Percentiles rank a stretch among this genome's conserved stretches.
phyloP scores from a whole-genome alignment of 2,329 filamentous ascomycete genomes.

The Pleomassaria siparia region DNA sequence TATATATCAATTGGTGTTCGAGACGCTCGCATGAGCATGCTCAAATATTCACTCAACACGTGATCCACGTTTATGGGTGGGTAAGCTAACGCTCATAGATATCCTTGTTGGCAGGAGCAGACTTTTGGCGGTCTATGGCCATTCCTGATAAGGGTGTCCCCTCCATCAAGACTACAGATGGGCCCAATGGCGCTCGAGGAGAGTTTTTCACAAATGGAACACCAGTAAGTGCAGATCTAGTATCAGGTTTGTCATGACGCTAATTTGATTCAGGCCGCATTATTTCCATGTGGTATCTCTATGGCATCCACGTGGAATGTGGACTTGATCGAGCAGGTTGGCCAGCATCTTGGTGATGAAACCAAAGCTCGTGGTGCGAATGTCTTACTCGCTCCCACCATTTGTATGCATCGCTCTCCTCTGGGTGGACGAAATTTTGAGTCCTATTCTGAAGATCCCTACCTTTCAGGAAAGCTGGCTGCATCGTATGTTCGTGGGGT shows the following conservation, averaged over 20 bases:
- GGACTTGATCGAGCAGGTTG: constrained; percentile 68
- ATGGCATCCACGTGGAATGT: constrained; percentile 80
- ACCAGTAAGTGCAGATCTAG: constrained; percentile 35
- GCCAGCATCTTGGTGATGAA: constrained; percentile 71
- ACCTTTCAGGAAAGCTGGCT: constrained; percentile 72
- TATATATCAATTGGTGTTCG: not conserved
- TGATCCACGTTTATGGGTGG: constrained; percentile 7
- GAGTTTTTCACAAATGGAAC: constrained; percentile 64
- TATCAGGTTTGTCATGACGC: not conserved
- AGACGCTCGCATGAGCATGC: not conserved
- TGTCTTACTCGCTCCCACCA: constrained; percentile 73
- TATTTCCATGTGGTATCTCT: constrained; percentile 78
- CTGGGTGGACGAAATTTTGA: constrained; percentile 86
- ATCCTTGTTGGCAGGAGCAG: constrained; percentile 53
- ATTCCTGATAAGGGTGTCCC: constrained; percentile 64
- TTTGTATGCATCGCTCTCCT: constrained; percentile 80
- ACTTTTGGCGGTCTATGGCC: constrained; percentile 70
- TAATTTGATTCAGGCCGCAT: constrained; percentile 60
- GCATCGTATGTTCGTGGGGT: constrained; percentile 71
- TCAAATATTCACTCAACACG: constrained; percentile 2
- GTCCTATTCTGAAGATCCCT: constrained; percentile 81
- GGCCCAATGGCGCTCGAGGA: constrained; percentile 69
- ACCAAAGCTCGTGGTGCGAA: constrained; percentile 72
- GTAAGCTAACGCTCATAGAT: constrained; percentile 35
- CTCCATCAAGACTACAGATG: constrained; percentile 66